Conservation (phyloP, 768 basidiomycete species). For the Melanogaster broomeanus region DNA sequence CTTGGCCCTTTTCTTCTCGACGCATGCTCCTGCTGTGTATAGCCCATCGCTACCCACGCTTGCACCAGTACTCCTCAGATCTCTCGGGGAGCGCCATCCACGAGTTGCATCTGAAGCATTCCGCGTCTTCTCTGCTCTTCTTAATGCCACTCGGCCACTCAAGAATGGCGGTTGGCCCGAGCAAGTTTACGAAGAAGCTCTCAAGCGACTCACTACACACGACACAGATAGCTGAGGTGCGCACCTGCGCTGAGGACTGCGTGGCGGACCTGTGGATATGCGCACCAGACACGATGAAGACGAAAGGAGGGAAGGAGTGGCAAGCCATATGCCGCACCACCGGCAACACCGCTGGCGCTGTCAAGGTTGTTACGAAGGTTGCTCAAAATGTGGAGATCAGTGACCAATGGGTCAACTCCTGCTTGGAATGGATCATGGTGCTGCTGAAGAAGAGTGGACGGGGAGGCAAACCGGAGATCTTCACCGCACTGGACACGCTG, state of each 20-base stretch:
- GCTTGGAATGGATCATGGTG: conserved; percentile 73
- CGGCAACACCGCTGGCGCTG: conserved; percentile 72
- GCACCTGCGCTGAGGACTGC: conserved; percentile 76
- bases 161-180: conserved; percentile 68
- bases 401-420: conserved; percentile 81
- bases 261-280: conserved; percentile 88
- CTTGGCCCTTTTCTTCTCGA: conserved; percentile 79
- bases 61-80: conserved; percentile 73
- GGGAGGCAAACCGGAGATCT: conserved; percentile 76
- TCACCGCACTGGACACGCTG: conserved; percentile 72
- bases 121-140: conserved; percentile 80
- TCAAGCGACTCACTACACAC: conserved; percentile 66
- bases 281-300: conserved; percentile 69
- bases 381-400: conserved; percentile 70
- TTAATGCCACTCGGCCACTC: conserved; percentile 73
- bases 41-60: conserved; percentile 60
- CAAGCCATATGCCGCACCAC: conserved; percentile 71
- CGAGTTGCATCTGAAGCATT: conserved; percentile 88
- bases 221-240: conserved; percentile 93
- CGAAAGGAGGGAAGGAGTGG: conserved; percentile 76
- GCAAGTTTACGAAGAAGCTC: conserved; percentile 72
- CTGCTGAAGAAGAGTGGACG: conserved; percentile 80
- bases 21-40: conserved; percentile 61
- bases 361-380: conserved; percentile 83
- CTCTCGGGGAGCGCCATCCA: conserved; percentile 81